Conservation (phyloP, 306 rosid genomes). For the Mimosa pudica region DNA sequence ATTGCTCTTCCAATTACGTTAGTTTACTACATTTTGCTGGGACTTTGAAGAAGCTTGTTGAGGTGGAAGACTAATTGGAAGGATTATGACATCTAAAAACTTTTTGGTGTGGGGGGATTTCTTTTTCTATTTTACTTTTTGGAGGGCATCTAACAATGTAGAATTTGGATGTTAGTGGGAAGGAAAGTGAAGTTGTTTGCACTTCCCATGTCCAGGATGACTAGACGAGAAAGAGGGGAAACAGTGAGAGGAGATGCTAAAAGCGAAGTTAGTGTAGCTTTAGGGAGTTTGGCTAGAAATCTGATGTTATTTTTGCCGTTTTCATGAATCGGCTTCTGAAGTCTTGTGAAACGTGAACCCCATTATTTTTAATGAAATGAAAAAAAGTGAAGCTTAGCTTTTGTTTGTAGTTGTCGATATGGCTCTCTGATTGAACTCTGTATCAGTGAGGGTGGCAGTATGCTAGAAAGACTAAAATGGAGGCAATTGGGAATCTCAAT, state of each 20-base stretch:
- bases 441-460: background rate
- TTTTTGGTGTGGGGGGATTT: background rate
- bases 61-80: constrained; percentile 35
- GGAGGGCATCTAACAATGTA: constrained; percentile 48
- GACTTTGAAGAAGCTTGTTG: constrained; percentile 62
- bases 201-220: background rate
- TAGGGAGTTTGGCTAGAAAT: background rate
- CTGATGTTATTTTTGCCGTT: constrained; percentile 26
- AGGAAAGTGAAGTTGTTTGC: constrained; percentile 16
- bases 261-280: background rate
- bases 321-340: background rate
- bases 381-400: constrained; percentile 32
- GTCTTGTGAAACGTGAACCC: constrained; percentile 32
- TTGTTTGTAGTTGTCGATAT: constrained; percentile 36
- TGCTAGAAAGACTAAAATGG: background rate
- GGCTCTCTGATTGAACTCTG: constrained; percentile 6
- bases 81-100: background rate
- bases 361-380: constrained; percentile 33
- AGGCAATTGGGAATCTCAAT: constrained; percentile 41
- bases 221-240: background rate
- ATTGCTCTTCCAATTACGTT: constrained; percentile 80
- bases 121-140: background rate
- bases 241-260: constrained; percentile 8
- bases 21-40: constrained; percentile 78
- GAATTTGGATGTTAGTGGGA: constrained; percentile 32